Base-by-base conservation (phyloP, 495 filamentous ascomycete species). In the Chaetomium cochliodes region DNA sequence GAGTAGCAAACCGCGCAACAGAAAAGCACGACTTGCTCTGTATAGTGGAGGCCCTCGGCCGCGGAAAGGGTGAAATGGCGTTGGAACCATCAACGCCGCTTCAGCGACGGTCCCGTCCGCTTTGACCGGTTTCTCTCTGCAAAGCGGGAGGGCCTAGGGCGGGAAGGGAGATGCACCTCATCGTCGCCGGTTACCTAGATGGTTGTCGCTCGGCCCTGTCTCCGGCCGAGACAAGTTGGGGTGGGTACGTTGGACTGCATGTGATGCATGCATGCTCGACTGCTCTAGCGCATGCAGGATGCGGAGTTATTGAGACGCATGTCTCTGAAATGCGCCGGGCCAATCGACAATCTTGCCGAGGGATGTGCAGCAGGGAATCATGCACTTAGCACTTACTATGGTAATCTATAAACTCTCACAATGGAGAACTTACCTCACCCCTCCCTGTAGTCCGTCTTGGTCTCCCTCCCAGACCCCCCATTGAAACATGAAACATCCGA, bases 401-500 rank as follows among this genome's bases (percentile, higher is more conserved):
- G n/a, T n/a, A n/a, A n/a, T n/a, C n/a, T n/a, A n/a, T n/a, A n/a
- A n/a, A n/a, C n/a, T n/a, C n/a, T n/a, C n/a, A n/a, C n/a, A n/a
- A n/a, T n/a, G n/a, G n/a, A n/a, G n/a, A n/a, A n/a, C n/a, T n/a
- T n/a, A n/a, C n/a, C n/a, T n/a, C n/a, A n/a, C n/a, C n/a, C n/a
- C n/a, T n/a, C n/a, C n/a, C n/a, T n/a, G n/a, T n/a, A n/a, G n/a
- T n/a, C n/a, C n/a, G n/a, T n/a, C n/a, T n/a, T n/a, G n/a, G 33
- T 37, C 9, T 12, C 33, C 9, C 33, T 37, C 20, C 22, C 30
- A 9, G 9, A 26, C 22, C n/a, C 30, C 7, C 62, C 57, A 37
- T 30, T 30, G 51, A 64, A 64, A 69, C 60, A 39, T 64, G 67
- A 69, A 69, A 69, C 67, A 66, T 68, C 66, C 55, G 57, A 56